Conservation (phyloP, 1,284 basidiomycete species). For the Ustilago lituana region DNA sequence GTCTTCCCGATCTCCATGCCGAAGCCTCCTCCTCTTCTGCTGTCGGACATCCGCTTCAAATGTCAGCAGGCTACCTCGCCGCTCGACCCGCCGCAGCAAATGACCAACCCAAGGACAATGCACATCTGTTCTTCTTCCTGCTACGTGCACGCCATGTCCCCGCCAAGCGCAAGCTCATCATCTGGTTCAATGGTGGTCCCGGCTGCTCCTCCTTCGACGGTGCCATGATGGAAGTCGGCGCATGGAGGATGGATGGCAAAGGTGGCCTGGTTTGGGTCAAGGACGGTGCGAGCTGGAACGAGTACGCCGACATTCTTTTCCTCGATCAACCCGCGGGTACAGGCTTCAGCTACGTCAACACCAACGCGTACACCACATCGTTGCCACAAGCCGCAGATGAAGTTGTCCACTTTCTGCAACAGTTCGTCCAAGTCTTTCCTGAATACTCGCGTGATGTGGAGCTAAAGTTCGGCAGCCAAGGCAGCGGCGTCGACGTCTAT, state of each 20-base stretch:
- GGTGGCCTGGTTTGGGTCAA: slow-evolving; percentile 76
- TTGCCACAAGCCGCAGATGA: slow-evolving; percentile 78
- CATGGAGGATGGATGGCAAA: slow-evolving; percentile 79
- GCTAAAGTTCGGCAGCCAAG: slow-evolving; percentile 47
- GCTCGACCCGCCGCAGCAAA: slow-evolving; percentile 29
- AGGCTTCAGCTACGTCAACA: slow-evolving; percentile 88
- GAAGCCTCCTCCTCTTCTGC: slow-evolving; percentile 23
- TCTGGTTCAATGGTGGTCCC: slow-evolving; percentile 97
- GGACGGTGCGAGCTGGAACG: slow-evolving; percentile 94
- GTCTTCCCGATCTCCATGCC: slow-evolving; percentile 43
- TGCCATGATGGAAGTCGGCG: slow-evolving; percentile 96
- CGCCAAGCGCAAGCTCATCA: slow-evolving; percentile 86
- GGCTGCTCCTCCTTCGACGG: slow-evolving; percentile 98
- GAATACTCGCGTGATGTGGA: slow-evolving; percentile 73
- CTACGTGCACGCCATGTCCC: slow-evolving; percentile 85
- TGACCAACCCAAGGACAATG: slow-evolving; percentile 68
- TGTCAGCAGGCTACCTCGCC: slow-evolving; percentile 63
- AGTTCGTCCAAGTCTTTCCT: slow-evolving; percentile 90
- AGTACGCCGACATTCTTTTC: slow-evolving; percentile 95
- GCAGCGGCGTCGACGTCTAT: slow-evolving; percentile 78
- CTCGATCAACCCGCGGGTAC: slow-evolving; percentile 98
- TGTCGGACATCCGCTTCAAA: slow-evolving; percentile 40
- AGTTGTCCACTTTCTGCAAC: slow-evolving; percentile 82
- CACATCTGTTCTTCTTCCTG: slow-evolving; percentile 89
- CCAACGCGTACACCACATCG: slow-evolving; percentile 81